Percentiles rank a stretch among this genome's conserved stretches.
Evolutionary conservation across 2,329 filamentous ascomycete species (phyloP).

Genomic region (Drechslerella dactyloides): DNA sequence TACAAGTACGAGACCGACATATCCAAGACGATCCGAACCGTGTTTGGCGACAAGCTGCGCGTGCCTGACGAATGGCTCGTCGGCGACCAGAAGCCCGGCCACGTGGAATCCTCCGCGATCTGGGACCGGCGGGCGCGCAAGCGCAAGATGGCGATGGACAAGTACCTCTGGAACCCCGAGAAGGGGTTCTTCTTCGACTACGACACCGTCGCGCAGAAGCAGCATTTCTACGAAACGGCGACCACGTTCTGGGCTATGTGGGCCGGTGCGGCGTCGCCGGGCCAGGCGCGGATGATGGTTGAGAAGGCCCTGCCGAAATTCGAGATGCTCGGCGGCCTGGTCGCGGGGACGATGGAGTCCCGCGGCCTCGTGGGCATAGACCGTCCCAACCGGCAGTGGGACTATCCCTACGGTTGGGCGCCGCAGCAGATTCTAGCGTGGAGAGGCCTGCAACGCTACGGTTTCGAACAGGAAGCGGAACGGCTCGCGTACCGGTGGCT

Average conservation of each 20-base stretch:
- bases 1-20: slow-evolving; percentile 99
- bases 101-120: slow-evolving; percentile 78
- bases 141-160: slow-evolving; percentile 84
- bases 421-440: slow-evolving; percentile 98
- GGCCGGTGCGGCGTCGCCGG: slow-evolving; percentile 84
- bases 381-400: slow-evolving; percentile 95
- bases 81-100: slow-evolving; percentile 68
- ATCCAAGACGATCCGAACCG: slow-evolving; percentile 78
- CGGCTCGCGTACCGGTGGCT: slow-evolving; percentile 93
- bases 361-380: slow-evolving; percentile 79
- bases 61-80: slow-evolving; percentile 83
- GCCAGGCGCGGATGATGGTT: slow-evolving; percentile 84
- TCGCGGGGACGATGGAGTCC: slow-evolving; percentile 88
- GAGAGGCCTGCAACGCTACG: slow-evolving; percentile 89
- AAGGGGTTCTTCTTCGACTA: slow-evolving; percentile 99
- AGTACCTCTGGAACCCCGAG: slow-evolving; percentile 89
- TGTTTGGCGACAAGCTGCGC: slow-evolving; percentile 81
- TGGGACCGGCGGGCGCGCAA: slow-evolving; percentile 90
- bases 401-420: slow-evolving; percentile 97
- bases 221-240: slow-evolving; percentile 83
- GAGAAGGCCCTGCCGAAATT: slow-evolving; percentile 81
- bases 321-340: slow-evolving; percentile 83
- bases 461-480: slow-evolving; percentile 87
- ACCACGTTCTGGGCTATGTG: slow-evolving; percentile 98
- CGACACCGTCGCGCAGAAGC: slow-evolving; percentile 79